Evolutionary conservation across 495 filamentous ascomycete genomes (phyloP), one percentile per base, ranked within the genome.

Genomic region (Durotheca rogersii): DNA sequence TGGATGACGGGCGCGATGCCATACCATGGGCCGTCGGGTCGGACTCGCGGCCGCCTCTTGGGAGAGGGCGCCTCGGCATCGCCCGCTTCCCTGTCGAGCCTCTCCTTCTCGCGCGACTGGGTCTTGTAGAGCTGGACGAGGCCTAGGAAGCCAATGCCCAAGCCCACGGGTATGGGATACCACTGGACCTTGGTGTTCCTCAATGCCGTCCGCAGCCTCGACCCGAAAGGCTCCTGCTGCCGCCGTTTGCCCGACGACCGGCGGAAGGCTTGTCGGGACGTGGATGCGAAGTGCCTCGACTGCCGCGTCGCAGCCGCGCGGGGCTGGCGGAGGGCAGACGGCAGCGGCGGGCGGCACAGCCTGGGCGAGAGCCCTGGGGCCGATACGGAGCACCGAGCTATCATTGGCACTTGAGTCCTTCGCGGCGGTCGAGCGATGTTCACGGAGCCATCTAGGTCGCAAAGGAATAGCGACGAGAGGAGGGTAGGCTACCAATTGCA

Each of bases 141-240:
- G 3, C 92, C 94, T 7, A 98, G 74, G 36, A 96, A 89, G 30
- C 79, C 89, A 54, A 97, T 86, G 33, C 93, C 93, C 4, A 97
- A 75, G 6, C 85, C 89, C 27, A 95, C 81, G 15, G 93, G 94
- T 62, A 98, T 97, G n/a, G 88, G 88, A 70, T 91, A 86, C 93
- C 93, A 98, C 77, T 88, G 81, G 40, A 95, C 79, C 58, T 85
- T 93, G 20, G 88, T 94, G 51, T 85, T 62, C 44, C 62, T 38
- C 79, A 81, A 51, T 83, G 72, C 66, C 16, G 33, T 45, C 0
- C 64, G 58, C 30, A 68, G 60, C n/a, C 65, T 67, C 23, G 68
- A 67, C 12, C 64, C 63, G 55, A 72, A 70, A 38, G 62, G 62
- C 9, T 72, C 72, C 34, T 67, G 61, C 39, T 72, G 67, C 20